Base-by-base conservation (phyloP, 1,284 basidiomycete species). In the Sphaerobolus stellatus region DNA sequence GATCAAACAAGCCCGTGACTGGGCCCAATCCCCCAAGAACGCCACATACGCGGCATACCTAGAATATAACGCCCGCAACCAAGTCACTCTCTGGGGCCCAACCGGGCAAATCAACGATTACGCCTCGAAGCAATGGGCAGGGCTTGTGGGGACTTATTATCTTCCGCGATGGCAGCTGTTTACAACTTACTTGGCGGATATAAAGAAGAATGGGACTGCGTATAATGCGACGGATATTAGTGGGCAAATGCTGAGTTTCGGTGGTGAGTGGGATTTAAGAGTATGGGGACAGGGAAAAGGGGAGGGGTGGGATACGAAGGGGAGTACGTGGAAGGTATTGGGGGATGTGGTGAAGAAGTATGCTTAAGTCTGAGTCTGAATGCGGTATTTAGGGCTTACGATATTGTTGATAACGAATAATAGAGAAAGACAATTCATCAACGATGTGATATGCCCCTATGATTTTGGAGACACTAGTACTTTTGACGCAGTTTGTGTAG, bases 51-150 rank as follows among this genome's bases (percentile, higher is more conserved):
- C 65, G 0, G 61, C 62, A 25, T 72, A 70, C 51, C 65, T 77
- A 33, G 72, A 71, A 56, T 75, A 71, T 58, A 66, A 71, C 50
- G 72, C 75, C 11, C 68, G 75, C 31, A 77, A 77, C 61, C 75
- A 77, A 62, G 67, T 77, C 60, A 73, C 71, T 29, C 68, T 76
- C 28, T 77, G 75, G 75, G 76, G 76, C n/a, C 73, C 74, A 2
- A 63, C 65, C 27, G 75, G 72, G 16, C 64, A 75, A 62, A 72
- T 72, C 61, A 68, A 68, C 56, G 72, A 75, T 56, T 77, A 77
- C 54, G 75, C 75, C 30, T 74, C 74, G n/a, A 77, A 77, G 56
- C 71, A 75, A 58, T 77, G 75, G 75, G 69, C 68, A 2, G 75
- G 76, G 2, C 64, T 77, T 44, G 68, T 77, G 34, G 62, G 65